phyloP scores from a whole-genome alignment of 179 eudicot species.

The Drosera spatulata region DNA sequence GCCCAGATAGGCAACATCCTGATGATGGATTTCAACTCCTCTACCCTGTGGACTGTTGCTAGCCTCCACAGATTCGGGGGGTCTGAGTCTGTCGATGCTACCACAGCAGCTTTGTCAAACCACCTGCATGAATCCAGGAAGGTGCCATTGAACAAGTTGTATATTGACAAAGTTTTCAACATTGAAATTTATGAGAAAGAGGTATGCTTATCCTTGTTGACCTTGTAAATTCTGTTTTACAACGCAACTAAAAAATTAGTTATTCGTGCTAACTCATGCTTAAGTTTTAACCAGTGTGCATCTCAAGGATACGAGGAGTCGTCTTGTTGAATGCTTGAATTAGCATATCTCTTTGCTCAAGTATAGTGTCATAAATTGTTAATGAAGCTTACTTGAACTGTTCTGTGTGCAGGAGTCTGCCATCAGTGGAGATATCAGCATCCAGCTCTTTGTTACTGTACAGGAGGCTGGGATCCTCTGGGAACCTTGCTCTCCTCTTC shows the following conservation, averaged over 20 bases:
- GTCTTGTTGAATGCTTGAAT: too few species aligned
- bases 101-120: conserved; percentile 56
- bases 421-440: conserved; percentile 33
- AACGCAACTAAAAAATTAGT: too few species aligned
- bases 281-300: too few species aligned
- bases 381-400: conserved; percentile 37
- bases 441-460: conserved; percentile 45
- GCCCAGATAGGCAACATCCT: conserved; percentile 59
- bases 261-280: too few species aligned
- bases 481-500: conserved; percentile 37
- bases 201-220: too few species aligned
- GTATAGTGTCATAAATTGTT: background rate
- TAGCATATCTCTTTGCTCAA: background rate
- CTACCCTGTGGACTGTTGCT: conserved; percentile 51
- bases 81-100: conserved; percentile 12
- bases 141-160: too few species aligned
- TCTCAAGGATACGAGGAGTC: too few species aligned
- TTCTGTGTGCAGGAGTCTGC: conserved; percentile 42
- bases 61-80: conserved; percentile 39
- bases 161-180: too few species aligned
- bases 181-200: too few species aligned
- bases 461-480: conserved; percentile 20
- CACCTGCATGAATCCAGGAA: conserved; percentile 22
- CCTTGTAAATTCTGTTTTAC: too few species aligned
- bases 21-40: conserved; percentile 45